Evolutionary conservation across 148 eudicot species (phyloP), one percentile per base, ranked within the genome.

Genomic region (Silene conica): DNA sequence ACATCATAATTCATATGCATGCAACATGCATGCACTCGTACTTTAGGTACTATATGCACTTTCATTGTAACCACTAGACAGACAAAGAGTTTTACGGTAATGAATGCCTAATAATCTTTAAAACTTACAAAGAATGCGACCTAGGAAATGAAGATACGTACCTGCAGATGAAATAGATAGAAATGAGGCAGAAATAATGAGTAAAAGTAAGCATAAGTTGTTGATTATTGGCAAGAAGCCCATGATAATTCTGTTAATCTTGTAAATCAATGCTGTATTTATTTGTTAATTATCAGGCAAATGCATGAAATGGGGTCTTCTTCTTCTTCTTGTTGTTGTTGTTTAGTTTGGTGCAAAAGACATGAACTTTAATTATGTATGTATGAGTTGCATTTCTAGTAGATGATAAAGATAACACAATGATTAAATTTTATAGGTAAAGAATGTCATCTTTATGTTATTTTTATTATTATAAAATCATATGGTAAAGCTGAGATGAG

Each of bases 141-240:
- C 5, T 31, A n/a, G n/a, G n/a, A n/a, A n/a, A n/a, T n/a, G n/a
- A n/a, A n/a, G n/a, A n/a, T n/a, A n/a, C n/a, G n/a, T n/a, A 90
- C 98, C 98, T 86, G 96, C 93, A 81, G 16, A 69, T 48, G 89
- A 86, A 80, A 87, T 79, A 61, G 89, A 70, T 50, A 87, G 23
- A 80, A 89, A 55, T 59, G 85, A 77, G 58, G 87, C 80, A 43
- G 81, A 82, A 72, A 92, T 69, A 79, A 87, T 59, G 80, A 92
- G 85, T 60, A 85, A 79, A 72, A 90, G 73, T 54, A 92, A 71
- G 74, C 56, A 58, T 23, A 78, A 72, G 56, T 83, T 86, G 78
- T 72, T 92, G 75, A 73, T 63, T 5, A 38, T 0, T 67, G 71
- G 67, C 77, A 76, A 75, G 69, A 74, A 66, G 28, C 75, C 89